These are phyloP conservation scores for Hypoxylon sp. DNA, from an alignment of 2,329 filamentous ascomycete genomes.

Conservation along the genomic window DNA sequence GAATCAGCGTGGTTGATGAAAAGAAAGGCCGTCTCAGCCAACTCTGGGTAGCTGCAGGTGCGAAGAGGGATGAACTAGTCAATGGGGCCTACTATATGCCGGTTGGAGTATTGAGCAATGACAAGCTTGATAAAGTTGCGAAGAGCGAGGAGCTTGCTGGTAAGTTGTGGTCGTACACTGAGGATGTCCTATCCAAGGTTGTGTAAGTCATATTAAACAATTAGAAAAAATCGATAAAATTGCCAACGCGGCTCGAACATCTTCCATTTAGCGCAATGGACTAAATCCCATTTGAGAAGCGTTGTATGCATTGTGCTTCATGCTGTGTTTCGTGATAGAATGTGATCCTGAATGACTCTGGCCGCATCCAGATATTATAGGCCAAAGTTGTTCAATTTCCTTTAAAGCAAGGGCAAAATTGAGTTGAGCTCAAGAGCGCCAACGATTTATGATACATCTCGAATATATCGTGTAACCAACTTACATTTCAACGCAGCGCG, in stretches of 20 bases:
- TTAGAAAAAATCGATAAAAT: background rate
- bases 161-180: conserved; percentile 57
- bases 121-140: conserved; percentile 48
- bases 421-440: background rate
- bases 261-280: no score
- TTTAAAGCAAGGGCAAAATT: background rate
- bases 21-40: conserved; percentile 59
- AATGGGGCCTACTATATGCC: conserved; percentile 58
- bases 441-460: background rate
- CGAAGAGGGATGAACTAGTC: conserved; percentile 48
- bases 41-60: conserved; percentile 58
- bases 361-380: background rate
- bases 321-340: background rate
- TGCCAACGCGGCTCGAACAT: background rate
- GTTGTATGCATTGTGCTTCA: conserved; percentile 5
- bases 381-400: background rate
- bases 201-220: background rate
- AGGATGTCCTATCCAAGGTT: conserved; percentile 50
- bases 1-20: conserved; percentile 43
- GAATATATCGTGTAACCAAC: background rate
- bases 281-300: no score
- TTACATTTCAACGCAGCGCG: background rate
- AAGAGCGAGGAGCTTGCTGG: conserved; percentile 51
- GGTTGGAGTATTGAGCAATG: conserved; percentile 51
- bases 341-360: background rate